phyloP scores from a whole-genome alignment of 441 rosid genomes.

The Euphorbia celastroides region DNA sequence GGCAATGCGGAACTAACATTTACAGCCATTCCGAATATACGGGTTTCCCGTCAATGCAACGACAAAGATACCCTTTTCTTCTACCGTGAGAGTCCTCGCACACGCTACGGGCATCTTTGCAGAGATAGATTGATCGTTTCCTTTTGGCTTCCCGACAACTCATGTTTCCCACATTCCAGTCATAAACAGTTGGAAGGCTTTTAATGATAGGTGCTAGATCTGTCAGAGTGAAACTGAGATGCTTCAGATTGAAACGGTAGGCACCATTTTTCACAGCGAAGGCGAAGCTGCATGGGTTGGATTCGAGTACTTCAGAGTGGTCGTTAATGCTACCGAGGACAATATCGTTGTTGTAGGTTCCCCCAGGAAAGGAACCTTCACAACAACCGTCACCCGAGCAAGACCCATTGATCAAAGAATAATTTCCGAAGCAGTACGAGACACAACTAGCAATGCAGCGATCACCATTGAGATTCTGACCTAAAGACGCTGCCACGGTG shows the following conservation, averaged over 20 bases:
- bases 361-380: neutral
- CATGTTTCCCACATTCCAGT: neutral
- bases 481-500: too few relatives aligned
- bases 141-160: neutral
- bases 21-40: constrained; percentile 17
- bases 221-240: too few relatives aligned
- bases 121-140: neutral
- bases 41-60: neutral
- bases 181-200: neutral
- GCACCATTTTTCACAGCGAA: constrained; percentile 6
- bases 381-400: neutral
- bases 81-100: neutral
- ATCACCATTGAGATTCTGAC: too few relatives aligned
- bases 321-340: neutral
- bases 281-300: constrained; percentile 3
- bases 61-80: neutral
- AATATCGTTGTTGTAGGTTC: neutral
- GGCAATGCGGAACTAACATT: constrained; percentile 7
- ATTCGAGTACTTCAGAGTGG: neutral
- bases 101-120: neutral
- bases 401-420: neutral
- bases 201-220: too few relatives aligned
- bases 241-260: neutral
- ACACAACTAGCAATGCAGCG: too few relatives aligned
- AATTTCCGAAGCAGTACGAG: too few relatives aligned